These are phyloP conservation scores for Lyophyllum semitale DNA, from an alignment of 768 basidiomycete species.

Conservation along the genomic window DNA sequence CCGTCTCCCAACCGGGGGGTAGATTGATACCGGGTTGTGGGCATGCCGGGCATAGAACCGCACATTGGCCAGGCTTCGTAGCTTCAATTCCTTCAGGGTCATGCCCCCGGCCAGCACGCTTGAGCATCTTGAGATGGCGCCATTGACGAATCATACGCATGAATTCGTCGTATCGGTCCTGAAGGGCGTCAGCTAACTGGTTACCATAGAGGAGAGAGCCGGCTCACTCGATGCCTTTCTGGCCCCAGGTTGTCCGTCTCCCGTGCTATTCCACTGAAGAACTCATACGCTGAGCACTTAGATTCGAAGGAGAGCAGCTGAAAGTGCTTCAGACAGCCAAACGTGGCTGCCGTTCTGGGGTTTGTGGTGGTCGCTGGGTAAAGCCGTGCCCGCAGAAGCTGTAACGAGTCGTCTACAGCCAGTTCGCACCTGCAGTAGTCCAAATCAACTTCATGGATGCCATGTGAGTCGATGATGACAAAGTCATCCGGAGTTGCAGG, in stretches of 20 bases:
- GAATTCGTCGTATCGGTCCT: constrained; percentile 19
- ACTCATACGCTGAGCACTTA: constrained; percentile 32
- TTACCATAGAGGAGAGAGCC: background rate
- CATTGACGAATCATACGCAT: constrained; percentile 18
- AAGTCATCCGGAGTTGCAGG: background rate
- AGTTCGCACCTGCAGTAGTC: constrained; percentile 9
- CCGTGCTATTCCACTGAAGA: constrained; percentile 24
- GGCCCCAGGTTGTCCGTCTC: constrained; percentile 31
- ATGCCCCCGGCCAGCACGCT: constrained; percentile 25
- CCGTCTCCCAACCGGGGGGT: constrained; percentile 18
- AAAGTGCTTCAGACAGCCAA: constrained; percentile 25
- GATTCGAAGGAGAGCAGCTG: constrained; percentile 26
- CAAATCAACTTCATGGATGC: constrained; percentile 17
- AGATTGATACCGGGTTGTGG: constrained; percentile 28
- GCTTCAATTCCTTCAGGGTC: constrained; percentile 16
- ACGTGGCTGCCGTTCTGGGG: constrained; percentile 26
- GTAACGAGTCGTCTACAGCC: constrained; percentile 6
- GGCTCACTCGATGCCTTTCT: too few relatives aligned
- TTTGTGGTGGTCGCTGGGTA: constrained; percentile 20
- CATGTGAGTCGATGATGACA: constrained; percentile 18
- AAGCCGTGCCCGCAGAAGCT: constrained; percentile 21
- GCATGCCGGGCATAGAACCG: constrained; percentile 28
- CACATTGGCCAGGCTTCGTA: constrained; percentile 24
- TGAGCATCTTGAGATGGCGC: constrained; percentile 22
- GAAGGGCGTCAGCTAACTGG: too few relatives aligned